Base-by-base conservation (phyloP, 2,329 filamentous ascomycete genomes). In the Penicillium sp. region DNA sequence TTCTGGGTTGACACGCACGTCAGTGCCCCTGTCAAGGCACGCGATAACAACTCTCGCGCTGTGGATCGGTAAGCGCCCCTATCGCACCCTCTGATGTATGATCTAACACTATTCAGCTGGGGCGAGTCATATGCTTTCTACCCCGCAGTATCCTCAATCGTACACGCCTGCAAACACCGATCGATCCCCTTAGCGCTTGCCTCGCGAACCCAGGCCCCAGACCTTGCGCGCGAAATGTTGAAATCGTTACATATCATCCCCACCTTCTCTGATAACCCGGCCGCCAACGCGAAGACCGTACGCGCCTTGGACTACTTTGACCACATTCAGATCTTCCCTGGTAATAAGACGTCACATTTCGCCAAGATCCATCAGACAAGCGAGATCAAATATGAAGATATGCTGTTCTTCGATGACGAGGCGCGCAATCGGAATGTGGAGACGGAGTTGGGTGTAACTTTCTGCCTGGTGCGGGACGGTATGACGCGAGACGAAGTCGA, bases 1-100 rank as follows among this genome's bases (percentile, higher is more conserved):
- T 97, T 97, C 76, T 97, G 93, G 93, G 88, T 96, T 1, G 94
- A 97, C 78, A 96, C 92, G 3, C 92, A 97, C 75, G 88, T 94
- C 64, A 84, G 85, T 22, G 83, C 86, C 6, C 92, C 92, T 0
- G 76, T 96, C 46, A 86, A 86, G 58, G 79, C 84, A 46, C 81
- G 79, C 60, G 83, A 86, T 57, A 74, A 76, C 56, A 77, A 77
- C 57, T 75, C 75, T 27, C 74, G 75, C 54, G 73, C 70, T 29
- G 71, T 74, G 5, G 76, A 78, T 57, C 67, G 69, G 76, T 77
- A 68, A 32, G 60, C 50, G 29, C 18, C 24, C 24, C 5, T 27
- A 4, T 27, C 24, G 24, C 4, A 18, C 8, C 40, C 4, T 42
- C 27, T n/a, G 4, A 32, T 29, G n/a, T 40, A 44, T 54, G 44